A percentile compares a stretch with the other conserved stretches of the same genome.
Evolutionary conservation across 2,329 filamentous ascomycete species (phyloP).

Genomic region (Exophiala lecanii-corni): DNA sequence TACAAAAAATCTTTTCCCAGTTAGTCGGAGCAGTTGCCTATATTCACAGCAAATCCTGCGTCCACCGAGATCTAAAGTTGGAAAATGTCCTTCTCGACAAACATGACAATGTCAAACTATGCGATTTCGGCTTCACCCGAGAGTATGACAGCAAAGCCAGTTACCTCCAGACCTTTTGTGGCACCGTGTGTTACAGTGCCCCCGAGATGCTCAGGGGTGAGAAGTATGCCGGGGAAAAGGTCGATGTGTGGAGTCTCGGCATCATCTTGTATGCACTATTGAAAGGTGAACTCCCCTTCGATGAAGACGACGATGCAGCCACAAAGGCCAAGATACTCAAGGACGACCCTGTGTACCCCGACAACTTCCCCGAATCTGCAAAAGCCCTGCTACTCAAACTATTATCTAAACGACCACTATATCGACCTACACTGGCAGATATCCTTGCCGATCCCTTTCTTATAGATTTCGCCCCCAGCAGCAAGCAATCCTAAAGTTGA

Average conservation of each 20-base stretch:
- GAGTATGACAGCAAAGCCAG: constrained; percentile 95
- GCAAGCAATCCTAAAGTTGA: constrained; percentile 79
- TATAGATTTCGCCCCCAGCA: constrained; percentile 82
- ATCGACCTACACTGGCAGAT: constrained; percentile 76
- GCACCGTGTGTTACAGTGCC: constrained; percentile 94
- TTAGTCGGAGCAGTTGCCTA: constrained; percentile 92
- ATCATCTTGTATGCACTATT: constrained; percentile 84
- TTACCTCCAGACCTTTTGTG: constrained; percentile 95
- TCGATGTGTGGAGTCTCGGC: constrained; percentile 96
- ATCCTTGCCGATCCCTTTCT: constrained; percentile 86
- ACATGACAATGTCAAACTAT: constrained; percentile 93
- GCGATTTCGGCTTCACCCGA: constrained; percentile 95
- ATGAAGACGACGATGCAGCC: constrained; percentile 81
- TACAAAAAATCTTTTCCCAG: constrained; percentile 93
- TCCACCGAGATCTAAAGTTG: constrained; percentile 93
- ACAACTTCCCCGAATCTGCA: constrained; percentile 72
- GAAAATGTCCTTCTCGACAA: constrained; percentile 97
- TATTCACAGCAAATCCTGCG: constrained; percentile 90
- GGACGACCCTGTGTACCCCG: constrained; percentile 80
- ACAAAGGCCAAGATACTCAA: constrained; percentile 82
- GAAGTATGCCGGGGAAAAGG: constrained; percentile 96
- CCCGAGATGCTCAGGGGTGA: constrained; percentile 98
- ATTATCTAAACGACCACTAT: constrained; percentile 83
- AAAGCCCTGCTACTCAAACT: constrained; percentile 70
- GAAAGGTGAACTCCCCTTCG: constrained; percentile 81